Conservation (phyloP, 257 asterid genomes). For the Oldenlandia corymbosa region DNA sequence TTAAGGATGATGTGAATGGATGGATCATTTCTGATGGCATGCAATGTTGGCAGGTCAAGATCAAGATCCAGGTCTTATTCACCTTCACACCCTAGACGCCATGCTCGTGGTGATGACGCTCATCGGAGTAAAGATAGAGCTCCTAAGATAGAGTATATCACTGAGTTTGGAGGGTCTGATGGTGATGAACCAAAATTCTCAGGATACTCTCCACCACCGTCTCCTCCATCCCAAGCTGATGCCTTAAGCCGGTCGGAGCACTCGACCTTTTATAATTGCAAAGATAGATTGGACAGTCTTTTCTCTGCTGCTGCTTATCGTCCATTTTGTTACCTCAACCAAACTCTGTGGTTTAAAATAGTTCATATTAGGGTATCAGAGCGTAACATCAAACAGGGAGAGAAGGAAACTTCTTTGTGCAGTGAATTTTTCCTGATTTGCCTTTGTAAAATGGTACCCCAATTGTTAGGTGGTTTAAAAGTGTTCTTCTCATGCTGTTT, state of each 20-base stretch:
- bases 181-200: slow-evolving; percentile 61
- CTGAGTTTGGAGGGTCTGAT: slow-evolving; percentile 89
- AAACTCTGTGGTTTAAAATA: slow-evolving; percentile 49
- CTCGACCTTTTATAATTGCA: slow-evolving; percentile 90
- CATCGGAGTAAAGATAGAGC: slow-evolving; percentile 67
- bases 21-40: slow-evolving; percentile 13
- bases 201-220: slow-evolving; percentile 93
- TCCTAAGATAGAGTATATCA: slow-evolving; percentile 86
- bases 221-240: slow-evolving; percentile 76
- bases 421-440: slow-evolving; percentile 44
- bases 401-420: slow-evolving; percentile 43
- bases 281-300: slow-evolving; percentile 80
- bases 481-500: slow-evolving; percentile 43
- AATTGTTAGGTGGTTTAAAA: slow-evolving; percentile 26
- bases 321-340: slow-evolving; percentile 59
- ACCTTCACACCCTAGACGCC: slow-evolving; percentile 68
- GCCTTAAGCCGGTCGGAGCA: slow-evolving; percentile 98
- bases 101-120: slow-evolving; percentile 61
- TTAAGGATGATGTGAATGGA: no score
- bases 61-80: slow-evolving; percentile 86
- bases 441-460: slow-evolving; percentile 36
- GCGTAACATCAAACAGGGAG: slow-evolving; percentile 40
- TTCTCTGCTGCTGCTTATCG: slow-evolving; percentile 85
- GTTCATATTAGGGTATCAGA: slow-evolving; percentile 36
- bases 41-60: slow-evolving; percentile 42